These are phyloP conservation scores for Arthrinium phaeospermum DNA, from an alignment of 2,329 filamentous ascomycete genomes.

Conservation along the genomic window DNA sequence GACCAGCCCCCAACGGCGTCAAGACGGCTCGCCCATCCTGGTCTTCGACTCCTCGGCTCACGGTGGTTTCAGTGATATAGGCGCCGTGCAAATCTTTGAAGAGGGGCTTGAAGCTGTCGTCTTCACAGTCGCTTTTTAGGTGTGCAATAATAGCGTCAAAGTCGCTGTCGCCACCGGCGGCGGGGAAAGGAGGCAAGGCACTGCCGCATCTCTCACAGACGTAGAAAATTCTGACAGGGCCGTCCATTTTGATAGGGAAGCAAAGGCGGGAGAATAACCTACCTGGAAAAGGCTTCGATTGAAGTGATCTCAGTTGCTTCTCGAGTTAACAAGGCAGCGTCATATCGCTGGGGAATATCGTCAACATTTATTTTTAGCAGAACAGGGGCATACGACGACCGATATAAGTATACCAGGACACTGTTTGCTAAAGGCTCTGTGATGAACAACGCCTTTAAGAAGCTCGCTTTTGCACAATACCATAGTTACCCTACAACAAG, in stretches of 20 bases:
- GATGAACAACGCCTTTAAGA: neutral
- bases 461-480: neutral
- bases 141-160: too few species aligned
- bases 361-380: neutral
- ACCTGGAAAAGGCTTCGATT: neutral
- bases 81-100: too few species aligned
- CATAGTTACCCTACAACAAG: neutral
- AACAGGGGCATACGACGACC: neutral
- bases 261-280: neutral
- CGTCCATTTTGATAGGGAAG: neutral
- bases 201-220: neutral
- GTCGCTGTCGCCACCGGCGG: neutral
- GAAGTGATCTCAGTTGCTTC: neutral
- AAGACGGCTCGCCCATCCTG: neutral
- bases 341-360: neutral
- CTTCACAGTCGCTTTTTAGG: too few species aligned
- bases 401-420: neutral
- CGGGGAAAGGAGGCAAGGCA: neutral
- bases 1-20: neutral
- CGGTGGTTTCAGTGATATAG: too few species aligned
- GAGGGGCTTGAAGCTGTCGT: too few species aligned
- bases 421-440: neutral
- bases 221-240: neutral
- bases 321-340: neutral
- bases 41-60: neutral